Conservation (phyloP, 2,329 filamentous ascomycete genomes). For the Mycocentrospora acerina region DNA sequence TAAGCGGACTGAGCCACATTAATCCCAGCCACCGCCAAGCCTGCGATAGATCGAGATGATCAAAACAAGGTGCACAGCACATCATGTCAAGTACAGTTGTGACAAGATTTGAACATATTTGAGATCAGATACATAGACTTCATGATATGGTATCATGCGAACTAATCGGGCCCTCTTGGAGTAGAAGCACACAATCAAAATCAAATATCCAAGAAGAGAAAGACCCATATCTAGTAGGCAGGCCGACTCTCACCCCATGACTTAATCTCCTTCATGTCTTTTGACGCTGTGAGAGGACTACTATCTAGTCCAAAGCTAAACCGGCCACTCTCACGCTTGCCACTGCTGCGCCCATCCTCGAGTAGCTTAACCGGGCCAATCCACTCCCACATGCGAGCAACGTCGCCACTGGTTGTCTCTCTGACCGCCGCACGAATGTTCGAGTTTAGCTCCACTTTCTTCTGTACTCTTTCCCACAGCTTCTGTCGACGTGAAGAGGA, state of each 20-base stretch:
- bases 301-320: conserved; percentile 34
- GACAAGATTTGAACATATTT: no score
- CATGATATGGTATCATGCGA: conserved; percentile 33
- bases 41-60: background rate
- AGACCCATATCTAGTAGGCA: conserved; percentile 44
- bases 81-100: background rate
- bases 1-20: conserved; percentile 18
- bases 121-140: conserved; percentile 1
- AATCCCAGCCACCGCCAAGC: conserved; percentile 17
- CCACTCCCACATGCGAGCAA: conserved; percentile 69
- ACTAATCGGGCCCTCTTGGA: conserved; percentile 7
- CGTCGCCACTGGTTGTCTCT: conserved; percentile 56
- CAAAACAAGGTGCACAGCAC: no score
- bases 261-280: conserved; percentile 36
- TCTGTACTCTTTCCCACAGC: conserved; percentile 80
- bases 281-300: conserved; percentile 32
- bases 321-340: conserved; percentile 34
- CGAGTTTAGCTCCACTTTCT: conserved; percentile 87
- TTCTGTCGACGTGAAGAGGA: conserved; percentile 72
- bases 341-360: conserved; percentile 38
- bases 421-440: conserved; percentile 82
- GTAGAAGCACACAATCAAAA: conserved; percentile 6
- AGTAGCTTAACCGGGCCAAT: conserved; percentile 60
- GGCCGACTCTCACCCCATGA: conserved; percentile 52
- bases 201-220: conserved; percentile 5